phyloP scores from a whole-genome alignment of 257 asterid species.

The Echium plantagineum region DNA sequence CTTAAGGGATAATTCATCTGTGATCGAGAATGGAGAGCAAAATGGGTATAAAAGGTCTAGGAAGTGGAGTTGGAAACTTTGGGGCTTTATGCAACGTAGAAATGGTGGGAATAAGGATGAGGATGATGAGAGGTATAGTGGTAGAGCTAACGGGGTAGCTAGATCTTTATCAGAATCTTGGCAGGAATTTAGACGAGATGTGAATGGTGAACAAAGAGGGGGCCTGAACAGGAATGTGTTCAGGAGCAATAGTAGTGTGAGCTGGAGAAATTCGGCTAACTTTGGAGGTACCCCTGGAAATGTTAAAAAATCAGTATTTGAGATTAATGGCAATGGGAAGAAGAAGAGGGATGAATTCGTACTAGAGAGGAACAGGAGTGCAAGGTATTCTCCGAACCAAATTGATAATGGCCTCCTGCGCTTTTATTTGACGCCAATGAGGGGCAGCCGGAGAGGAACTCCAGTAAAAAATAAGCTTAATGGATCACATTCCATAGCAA shows the following conservation, averaged over 20 bases:
- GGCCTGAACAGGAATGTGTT: conserved; percentile 41
- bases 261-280: conserved; percentile 46
- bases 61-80: conserved; percentile 67
- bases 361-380: conserved; percentile 76
- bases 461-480: conserved; percentile 48
- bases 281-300: conserved; percentile 43
- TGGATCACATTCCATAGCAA: conserved; percentile 53
- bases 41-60: conserved; percentile 51
- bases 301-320: conserved; percentile 42
- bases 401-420: conserved; percentile 69
- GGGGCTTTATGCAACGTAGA: conserved; percentile 53
- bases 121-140: conserved; percentile 42
- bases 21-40: conserved; percentile 35
- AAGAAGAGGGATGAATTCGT: conserved; percentile 47
- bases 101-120: conserved; percentile 42
- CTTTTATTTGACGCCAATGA: conserved; percentile 67
- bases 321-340: conserved; percentile 39
- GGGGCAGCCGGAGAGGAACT: conserved; percentile 60
- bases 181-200: conserved; percentile 44
- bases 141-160: conserved; percentile 53
- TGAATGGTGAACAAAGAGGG: conserved; percentile 23
- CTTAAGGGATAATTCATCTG: conserved; percentile 30
- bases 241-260: conserved; percentile 73
- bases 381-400: conserved; percentile 58
- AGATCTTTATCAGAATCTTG: conserved; percentile 62